A percentile compares a stretch with the other conserved stretches of the same genome.
phyloP scores from a whole-genome alignment of 495 filamentous ascomycete genomes.

The Penicillium canescens region DNA sequence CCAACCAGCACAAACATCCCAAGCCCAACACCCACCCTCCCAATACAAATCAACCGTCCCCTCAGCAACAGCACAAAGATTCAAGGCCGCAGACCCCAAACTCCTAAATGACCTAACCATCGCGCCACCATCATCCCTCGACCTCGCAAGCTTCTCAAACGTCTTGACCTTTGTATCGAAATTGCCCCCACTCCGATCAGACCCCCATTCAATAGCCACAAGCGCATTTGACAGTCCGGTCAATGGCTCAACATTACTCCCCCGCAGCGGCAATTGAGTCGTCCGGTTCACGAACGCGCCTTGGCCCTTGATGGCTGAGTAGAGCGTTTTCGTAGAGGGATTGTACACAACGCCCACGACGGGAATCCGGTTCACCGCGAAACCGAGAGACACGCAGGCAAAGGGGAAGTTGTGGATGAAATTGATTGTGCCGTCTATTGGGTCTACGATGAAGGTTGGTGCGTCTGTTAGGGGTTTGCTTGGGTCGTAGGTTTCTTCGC shows the following conservation, averaged over 20 bases:
- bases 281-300: conserved; percentile 64
- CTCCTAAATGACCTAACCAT: conserved; percentile 83
- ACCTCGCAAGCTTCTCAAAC: conserved; percentile 65
- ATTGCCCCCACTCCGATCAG: conserved; percentile 69
- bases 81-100: conserved; percentile 80
- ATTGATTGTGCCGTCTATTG: conserved; percentile 88
- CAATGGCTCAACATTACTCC: conserved; percentile 50
- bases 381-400: conserved; percentile 80
- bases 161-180: conserved; percentile 71
- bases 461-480: conserved; percentile 60
- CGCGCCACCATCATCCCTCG: conserved; percentile 65
- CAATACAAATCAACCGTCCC: conserved; percentile 84
- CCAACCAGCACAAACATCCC: conserved; percentile 94
- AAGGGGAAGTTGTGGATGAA: conserved; percentile 82
- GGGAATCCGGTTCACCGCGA: conserved; percentile 62
- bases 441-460: conserved; percentile 87
- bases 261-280: conserved; percentile 56
- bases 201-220: conserved; percentile 78
- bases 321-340: conserved; percentile 68
- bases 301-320: conserved; percentile 66
- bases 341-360: conserved; percentile 84
- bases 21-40: conserved; percentile 94
- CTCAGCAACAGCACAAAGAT: conserved; percentile 76
- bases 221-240: conserved; percentile 60
- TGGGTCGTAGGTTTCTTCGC: conserved; percentile 82